Evolutionary conservation across 2,329 filamentous ascomycete genomes (phyloP), one percentile per base, ranked within the genome.

Genomic region (Lasiodiplodia hormozganensis): DNA sequence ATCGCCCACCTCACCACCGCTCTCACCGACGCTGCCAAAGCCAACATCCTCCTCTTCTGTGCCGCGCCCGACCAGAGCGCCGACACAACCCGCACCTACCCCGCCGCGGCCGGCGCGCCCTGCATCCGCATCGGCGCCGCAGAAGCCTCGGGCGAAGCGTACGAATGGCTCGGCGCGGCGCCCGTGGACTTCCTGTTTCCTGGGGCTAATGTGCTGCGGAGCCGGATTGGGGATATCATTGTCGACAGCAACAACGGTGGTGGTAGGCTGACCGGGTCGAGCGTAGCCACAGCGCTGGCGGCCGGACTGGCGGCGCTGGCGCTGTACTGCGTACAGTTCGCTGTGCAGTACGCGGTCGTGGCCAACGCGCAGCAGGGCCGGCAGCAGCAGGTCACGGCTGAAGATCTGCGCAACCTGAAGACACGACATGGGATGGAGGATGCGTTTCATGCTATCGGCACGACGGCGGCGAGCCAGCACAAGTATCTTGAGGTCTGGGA

Each of bases 1-100:
- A 49, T 51, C 3, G 23, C 23, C 12, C 28, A 28, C 25, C 58
- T 62, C 38, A 23, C 11, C 1, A 18, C 38, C 3, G 40, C 43
- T 6, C 21, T 62, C 8, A 23, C 34, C 3, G 58, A 49, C 2
- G 58, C 58, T 14, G 40, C 25, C 12, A 51, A 49, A n/a, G 25
- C 23, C 12, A 36, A 34, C 58, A 62, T 62, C 12, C 38, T 62
- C n/a, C 58, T 62, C 12, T 62, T 62, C 43, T 62, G 58, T 25
- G 12, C 58, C 10, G 38, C 40, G 1, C 28, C 8, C 14, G 58
- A 62, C 14, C 40, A 62, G 16, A 28, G 38, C 40, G 3, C 58
- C 2, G 58, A 51, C 10, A 8, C 2, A 0, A 14, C 8, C 1
- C 3, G 10, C 12, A 62, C 8, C 3, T 31, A 65, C 25, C 62